phyloP scores from a whole-genome alignment of 2,329 filamentous ascomycete species.

The Pestalotiopsis sp. region DNA sequence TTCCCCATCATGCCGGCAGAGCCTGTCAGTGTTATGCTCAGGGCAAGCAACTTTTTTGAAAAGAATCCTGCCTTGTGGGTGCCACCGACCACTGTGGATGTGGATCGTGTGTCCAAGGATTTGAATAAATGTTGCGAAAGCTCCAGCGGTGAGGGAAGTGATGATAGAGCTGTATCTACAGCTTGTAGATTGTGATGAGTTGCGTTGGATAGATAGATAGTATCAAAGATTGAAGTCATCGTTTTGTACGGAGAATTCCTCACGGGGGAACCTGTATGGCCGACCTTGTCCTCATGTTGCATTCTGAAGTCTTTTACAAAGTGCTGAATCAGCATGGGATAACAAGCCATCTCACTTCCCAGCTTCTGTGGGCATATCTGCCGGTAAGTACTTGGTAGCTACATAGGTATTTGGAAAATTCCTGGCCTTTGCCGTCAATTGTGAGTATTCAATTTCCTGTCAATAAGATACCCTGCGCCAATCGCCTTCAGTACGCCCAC shows the following conservation, averaged over 20 bases:
- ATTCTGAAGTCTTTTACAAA: background rate
- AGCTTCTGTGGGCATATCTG: background rate
- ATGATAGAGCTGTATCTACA: background rate
- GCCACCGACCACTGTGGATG: slow-evolving; percentile 8
- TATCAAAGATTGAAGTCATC: background rate
- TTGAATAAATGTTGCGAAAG: background rate
- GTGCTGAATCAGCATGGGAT: background rate
- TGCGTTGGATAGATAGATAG: background rate
- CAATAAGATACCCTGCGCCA: background rate
- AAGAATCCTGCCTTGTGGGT: slow-evolving; percentile 17
- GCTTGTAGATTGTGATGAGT: background rate
- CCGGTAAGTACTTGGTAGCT: no score
- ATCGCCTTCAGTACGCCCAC: background rate
- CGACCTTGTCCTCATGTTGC: background rate
- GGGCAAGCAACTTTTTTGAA: slow-evolving; percentile 15
- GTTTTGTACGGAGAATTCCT: no score
- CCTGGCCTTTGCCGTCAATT: no score
- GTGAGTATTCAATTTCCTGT: no score
- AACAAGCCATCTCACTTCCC: background rate
- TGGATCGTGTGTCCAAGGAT: slow-evolving; percentile 9
- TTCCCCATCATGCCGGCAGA: slow-evolving; percentile 37
- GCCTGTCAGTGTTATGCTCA: slow-evolving; percentile 16
- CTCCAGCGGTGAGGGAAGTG: background rate
- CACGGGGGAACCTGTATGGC: background rate
- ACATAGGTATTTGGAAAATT: no score